A percentile compares a stretch with the other conserved stretches of the same genome.
Evolutionary conservation across 2,329 filamentous ascomycete genomes (phyloP).

Genomic region (Juglanconis juglandina): DNA sequence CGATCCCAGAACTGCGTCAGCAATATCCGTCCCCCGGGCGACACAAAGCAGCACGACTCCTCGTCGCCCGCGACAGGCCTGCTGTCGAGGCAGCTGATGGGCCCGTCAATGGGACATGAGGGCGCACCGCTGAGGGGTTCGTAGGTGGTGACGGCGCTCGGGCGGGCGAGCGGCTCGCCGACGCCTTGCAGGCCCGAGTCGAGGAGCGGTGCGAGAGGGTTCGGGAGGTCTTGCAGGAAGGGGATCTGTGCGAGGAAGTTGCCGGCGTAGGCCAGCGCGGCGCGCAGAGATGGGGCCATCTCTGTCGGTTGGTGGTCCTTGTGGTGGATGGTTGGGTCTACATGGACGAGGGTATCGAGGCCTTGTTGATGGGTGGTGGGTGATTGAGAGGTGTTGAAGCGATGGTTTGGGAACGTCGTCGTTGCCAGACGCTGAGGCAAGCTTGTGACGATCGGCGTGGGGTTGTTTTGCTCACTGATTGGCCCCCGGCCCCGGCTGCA

Average conservation of each 20-base stretch:
- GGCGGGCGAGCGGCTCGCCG: constrained; percentile 9
- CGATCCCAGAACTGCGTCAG: constrained; percentile 44
- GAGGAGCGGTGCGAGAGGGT: constrained; percentile 20
- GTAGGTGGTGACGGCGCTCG: constrained; percentile 28
- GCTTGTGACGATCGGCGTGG: constrained; percentile 5
- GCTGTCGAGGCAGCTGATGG: constrained; percentile 38
- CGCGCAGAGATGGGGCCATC: constrained; percentile 27
- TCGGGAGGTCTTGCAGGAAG: constrained; percentile 24
- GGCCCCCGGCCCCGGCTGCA: not conserved
- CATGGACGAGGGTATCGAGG: constrained; percentile 12
- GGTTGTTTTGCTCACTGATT: not conserved
- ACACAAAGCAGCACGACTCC: constrained; percentile 38
- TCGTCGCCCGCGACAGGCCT: constrained; percentile 31
- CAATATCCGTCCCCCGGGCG: constrained; percentile 38
- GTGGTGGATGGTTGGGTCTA: not conserved
- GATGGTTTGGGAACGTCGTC: not conserved
- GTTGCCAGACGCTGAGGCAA: not conserved
- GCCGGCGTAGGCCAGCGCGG: constrained; percentile 31
- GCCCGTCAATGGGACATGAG: constrained; percentile 39
- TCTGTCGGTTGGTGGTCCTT: not conserved
- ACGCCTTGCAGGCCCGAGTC: constrained; percentile 18
- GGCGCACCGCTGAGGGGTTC: constrained; percentile 34
- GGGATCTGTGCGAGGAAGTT: constrained; percentile 32
- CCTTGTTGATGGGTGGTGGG: not conserved
- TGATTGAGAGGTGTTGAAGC: not conserved